Conservation (phyloP, 352 stramenopile species). For the Phytopythium oedochilum region DNA sequence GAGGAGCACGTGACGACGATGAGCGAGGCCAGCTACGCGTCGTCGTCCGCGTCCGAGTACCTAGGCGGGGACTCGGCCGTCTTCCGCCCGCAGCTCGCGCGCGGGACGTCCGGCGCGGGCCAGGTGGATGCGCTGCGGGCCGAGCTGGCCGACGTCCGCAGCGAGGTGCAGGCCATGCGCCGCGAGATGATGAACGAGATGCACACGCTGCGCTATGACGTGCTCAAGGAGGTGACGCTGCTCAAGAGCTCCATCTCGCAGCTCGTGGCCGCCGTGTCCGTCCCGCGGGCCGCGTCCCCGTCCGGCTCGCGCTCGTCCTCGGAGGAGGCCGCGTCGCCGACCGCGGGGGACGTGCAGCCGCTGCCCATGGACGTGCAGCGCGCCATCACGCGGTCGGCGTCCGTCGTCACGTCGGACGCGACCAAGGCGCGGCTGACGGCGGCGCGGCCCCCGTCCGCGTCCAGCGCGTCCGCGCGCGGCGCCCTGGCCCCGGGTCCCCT, state of each 20-base stretch:
- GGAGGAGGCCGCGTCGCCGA: not conserved
- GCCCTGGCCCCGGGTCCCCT: constrained; percentile 10
- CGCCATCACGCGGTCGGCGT: constrained; percentile 39
- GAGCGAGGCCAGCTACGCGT: constrained; percentile 30
- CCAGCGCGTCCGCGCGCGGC: constrained; percentile 5
- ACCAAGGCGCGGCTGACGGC: constrained; percentile 49
- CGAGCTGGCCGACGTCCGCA: constrained; percentile 59
- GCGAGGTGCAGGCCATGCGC: constrained; percentile 59
- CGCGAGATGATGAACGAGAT: constrained; percentile 85
- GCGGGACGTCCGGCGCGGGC: constrained; percentile 8
- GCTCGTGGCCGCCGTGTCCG: constrained; percentile 25
- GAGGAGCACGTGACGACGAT: constrained; percentile 35
- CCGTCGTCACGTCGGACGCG: constrained; percentile 39
- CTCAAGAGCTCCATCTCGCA: constrained; percentile 74
- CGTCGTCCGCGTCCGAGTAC: constrained; percentile 20
- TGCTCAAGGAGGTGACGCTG: constrained; percentile 81
- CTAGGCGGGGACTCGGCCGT: constrained; percentile 14
- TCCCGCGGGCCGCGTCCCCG: constrained; percentile 12
- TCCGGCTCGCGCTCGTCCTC: constrained; percentile 10
- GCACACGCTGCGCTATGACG: constrained; percentile 76
- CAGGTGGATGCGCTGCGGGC: constrained; percentile 25
- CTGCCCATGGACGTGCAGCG: constrained; percentile 39
- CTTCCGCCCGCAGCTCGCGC: not conserved
- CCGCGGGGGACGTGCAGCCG: not conserved
- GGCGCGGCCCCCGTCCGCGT: constrained; percentile 16